A percentile compares a stretch with the other conserved stretches of the same genome.
phyloP scores from a whole-genome alignment of 2,329 filamentous ascomycete genomes.

The Ceratocystis variospora region DNA sequence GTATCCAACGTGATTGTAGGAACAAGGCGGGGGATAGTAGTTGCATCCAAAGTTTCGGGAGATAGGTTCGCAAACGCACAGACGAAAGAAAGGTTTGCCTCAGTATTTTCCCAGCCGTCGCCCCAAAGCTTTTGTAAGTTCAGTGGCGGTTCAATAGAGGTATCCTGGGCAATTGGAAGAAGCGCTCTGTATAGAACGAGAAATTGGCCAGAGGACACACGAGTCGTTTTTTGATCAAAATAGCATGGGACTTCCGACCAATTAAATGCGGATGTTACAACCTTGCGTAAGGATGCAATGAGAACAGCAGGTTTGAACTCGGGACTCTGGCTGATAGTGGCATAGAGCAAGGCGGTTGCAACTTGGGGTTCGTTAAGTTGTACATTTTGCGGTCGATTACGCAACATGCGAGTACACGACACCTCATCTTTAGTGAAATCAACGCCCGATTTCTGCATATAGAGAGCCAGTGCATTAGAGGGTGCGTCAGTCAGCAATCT shows the following conservation, averaged over 20 bases:
- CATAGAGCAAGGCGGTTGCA: conserved; percentile 60
- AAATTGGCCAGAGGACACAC: conserved; percentile 69
- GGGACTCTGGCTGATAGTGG: conserved; percentile 44
- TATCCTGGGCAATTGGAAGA: conserved; percentile 52
- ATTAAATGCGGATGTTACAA: conserved; percentile 50
- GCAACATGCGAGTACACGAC: conserved; percentile 41
- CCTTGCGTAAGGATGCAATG: conserved; percentile 48
- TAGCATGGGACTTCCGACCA: conserved; percentile 59
- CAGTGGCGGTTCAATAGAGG: conserved; percentile 41
- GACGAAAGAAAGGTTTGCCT: conserved; percentile 88
- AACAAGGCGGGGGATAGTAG: conserved; percentile 68
- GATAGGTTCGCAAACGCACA: conserved; percentile 69
- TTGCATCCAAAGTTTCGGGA: conserved; percentile 65
- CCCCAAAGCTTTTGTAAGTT: conserved; percentile 88
- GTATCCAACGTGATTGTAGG: conserved; percentile 56
- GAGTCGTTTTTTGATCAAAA: conserved; percentile 68
- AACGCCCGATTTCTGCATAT: conserved; percentile 60
- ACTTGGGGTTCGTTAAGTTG: conserved; percentile 71
- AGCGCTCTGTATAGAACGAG: conserved; percentile 67
- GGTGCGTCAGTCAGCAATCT: conserved; percentile 48
- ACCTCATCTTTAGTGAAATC: conserved; percentile 66
- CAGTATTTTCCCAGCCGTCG: conserved; percentile 70
- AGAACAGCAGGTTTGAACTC: conserved; percentile 39
- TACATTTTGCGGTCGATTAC: conserved; percentile 38
- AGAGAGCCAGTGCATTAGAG: conserved; percentile 44